phyloP scores from a whole-genome alignment of 2,329 filamentous ascomycete species.

The Fusarium sp. region DNA sequence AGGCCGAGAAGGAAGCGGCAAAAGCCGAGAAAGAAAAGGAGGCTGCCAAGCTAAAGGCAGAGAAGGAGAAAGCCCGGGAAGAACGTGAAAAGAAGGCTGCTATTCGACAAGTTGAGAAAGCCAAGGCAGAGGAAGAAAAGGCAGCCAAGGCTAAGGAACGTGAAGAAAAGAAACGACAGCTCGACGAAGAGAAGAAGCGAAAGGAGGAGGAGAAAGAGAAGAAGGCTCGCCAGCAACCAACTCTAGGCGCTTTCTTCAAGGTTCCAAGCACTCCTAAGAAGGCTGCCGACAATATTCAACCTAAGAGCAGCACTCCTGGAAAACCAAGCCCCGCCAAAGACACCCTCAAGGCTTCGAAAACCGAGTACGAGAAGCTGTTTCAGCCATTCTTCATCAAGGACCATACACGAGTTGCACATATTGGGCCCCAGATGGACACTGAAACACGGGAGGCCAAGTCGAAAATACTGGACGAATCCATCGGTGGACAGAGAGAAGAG shows the following conservation, averaged over 20 bases:
- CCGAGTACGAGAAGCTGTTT: conserved; percentile 77
- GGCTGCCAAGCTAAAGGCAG: conserved; percentile 49
- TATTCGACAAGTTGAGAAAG: conserved; percentile 47
- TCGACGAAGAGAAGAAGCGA: conserved; percentile 54
- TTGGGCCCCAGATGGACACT: conserved; percentile 68
- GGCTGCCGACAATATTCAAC: conserved; percentile 49
- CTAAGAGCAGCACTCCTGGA: conserved; percentile 47
- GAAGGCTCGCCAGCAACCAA: conserved; percentile 62
- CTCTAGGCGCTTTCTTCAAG: conserved; percentile 62
- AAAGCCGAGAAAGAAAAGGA: conserved; percentile 55
- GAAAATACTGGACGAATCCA: conserved; percentile 63
- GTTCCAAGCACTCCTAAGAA: conserved; percentile 57
- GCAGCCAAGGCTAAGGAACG: conserved; percentile 53
- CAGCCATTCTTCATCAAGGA: conserved; percentile 83
- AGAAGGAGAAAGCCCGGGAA: conserved; percentile 55
- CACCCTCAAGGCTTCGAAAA: conserved; percentile 44
- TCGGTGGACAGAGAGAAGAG: conserved; percentile 61
- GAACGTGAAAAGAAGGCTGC: conserved; percentile 49
- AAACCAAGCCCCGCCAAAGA: conserved; percentile 43
- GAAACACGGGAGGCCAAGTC: conserved; percentile 66
- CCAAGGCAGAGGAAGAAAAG: conserved; percentile 53
- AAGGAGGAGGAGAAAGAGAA: conserved; percentile 66
- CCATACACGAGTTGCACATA: conserved; percentile 76
- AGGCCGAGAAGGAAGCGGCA: conserved; percentile 26
- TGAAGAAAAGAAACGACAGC: conserved; percentile 55